Evolutionary conservation across 192 early-diverging fungal genomes (phyloP), one percentile per base, ranked within the genome.

Genomic region (Umbelopsis isabellina): DNA sequence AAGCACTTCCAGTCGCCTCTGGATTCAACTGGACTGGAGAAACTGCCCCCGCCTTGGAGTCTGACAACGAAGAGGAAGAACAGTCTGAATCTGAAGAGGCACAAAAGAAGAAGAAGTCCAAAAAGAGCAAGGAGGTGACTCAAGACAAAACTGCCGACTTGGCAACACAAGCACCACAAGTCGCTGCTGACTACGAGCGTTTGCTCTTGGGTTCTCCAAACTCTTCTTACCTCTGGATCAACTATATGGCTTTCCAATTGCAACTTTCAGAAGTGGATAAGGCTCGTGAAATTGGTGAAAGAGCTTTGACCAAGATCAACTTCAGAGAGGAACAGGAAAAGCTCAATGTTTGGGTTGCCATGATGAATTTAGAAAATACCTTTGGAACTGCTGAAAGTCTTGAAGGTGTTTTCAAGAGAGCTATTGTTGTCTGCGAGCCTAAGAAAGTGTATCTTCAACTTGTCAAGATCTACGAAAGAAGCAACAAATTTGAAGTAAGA

Each of bases 231-330:
- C 70, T 99, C 58, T 99, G 98, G 98, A 95, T 99, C 76, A 96
- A 99, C 81, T 99, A 95, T 77, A 99, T 99, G 96, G 95, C 96
- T n/a, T 96, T 93, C 87, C 95, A 98, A 72, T 83, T 99, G 4
- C 90, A 96, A 64, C 83, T 97, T 68, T 93, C 95, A 0, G 96
- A 99, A 81, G 88, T 98, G 37, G 89, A 84, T 37, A 96, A 96
- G 72, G 97, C 98, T 13, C 92, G 98, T 48, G 88, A 89, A 49
- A 90, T 98, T 65, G 98, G 91, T 64, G 96, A 98, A 76, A 90
- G 95, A 45, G 98, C 98, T 18, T 82, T 99, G 66, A 95, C 93
- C 80, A 91, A 89, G 21, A 98, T 99, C 69, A 86, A 82, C 68
- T 94, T 89, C 80, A 78, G 95, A 49, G 98, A 99, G 73, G 92